Base-by-base conservation (phyloP, 441 rosid genomes). In the Gossypium trilobum region DNA sequence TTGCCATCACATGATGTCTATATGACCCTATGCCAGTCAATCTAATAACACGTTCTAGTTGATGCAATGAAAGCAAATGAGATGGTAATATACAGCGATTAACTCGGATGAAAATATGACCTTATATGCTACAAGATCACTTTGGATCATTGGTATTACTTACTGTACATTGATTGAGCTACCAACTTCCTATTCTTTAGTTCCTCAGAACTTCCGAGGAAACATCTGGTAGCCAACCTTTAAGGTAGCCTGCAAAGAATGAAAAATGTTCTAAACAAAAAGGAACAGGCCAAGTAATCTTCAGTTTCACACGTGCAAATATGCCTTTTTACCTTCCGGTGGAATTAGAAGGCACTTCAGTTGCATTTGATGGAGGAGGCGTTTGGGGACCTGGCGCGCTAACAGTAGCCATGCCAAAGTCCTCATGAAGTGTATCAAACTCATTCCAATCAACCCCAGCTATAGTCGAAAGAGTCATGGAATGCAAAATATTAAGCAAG, bases 401-500 rank as follows among this genome's bases (percentile, higher is more conserved):
- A 62, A 80, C 80, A 77, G 83, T 78, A 57, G 80, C 81, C 71
- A 86, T 82, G 77, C 72, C 73, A 36, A 76, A 81, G 74, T 87
- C 90, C 44, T 85, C 81, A 27, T 80, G 69, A 56, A 84, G 85
- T 33, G 87, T 27, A 59, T 78, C 88, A 33, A 90, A 81, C 31
- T 79, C 84, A 58, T 83, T 84, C 97, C 95, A 90, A 73, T 86
- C 88, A 4, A 78, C 57, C 70, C 75, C 87, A 78, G 92, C 95
- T 89, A 79, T 33, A 33, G 46, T 73, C 16, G 10, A 52, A 17
- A 27, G 48, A 76, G 87, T 89, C 63, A 88, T 36, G 87, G 87
- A 81, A 66, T 56, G 80, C 71, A 66, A 25, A 51, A 4, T 77
- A 14, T 16, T 51, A 16, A 17, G 60, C n/a, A 44, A 29, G n/a